Percentiles rank a stretch among this genome's conserved stretches.
These are phyloP conservation scores for Ophiosphaerella korrae DNA, from an alignment of 2,329 filamentous ascomycete species.

Conservation along the genomic window DNA sequence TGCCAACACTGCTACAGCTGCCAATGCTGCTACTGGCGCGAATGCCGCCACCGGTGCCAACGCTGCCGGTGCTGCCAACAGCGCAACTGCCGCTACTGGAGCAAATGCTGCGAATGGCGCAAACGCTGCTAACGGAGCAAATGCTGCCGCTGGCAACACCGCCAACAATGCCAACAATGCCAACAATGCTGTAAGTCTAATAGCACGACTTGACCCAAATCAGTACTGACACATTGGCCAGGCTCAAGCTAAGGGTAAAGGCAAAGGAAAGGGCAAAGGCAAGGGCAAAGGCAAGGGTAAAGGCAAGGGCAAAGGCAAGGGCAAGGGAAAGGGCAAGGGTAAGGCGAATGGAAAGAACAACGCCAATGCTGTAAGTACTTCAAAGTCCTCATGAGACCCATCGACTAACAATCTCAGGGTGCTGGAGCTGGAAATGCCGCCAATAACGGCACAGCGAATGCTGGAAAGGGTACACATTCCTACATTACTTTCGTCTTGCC, in stretches of 20 bases:
- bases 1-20: background rate
- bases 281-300: too few species aligned
- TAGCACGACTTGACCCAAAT: too few species aligned
- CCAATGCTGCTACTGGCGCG: background rate
- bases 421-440: conserved; percentile 3
- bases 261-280: too few species aligned
- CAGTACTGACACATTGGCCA: too few species aligned
- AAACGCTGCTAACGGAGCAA: background rate
- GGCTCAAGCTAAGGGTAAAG: too few species aligned
- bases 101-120: background rate
- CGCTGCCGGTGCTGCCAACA: background rate
- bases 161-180: background rate
- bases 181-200: background rate
- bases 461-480: background rate
- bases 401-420: too few species aligned
- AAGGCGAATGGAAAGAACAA: conserved; percentile 6
- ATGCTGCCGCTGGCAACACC: too few species aligned
- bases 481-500: too few species aligned
- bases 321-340: conserved; percentile 12
- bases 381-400: background rate
- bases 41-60: background rate
- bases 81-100: background rate
- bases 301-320: background rate
- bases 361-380: conserved; percentile 5
- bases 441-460: background rate